Percentiles rank a stretch among this genome's conserved stretches.
phyloP scores from a whole-genome alignment of 495 filamentous ascomycete genomes.

The Annulohypoxylon stygium region DNA sequence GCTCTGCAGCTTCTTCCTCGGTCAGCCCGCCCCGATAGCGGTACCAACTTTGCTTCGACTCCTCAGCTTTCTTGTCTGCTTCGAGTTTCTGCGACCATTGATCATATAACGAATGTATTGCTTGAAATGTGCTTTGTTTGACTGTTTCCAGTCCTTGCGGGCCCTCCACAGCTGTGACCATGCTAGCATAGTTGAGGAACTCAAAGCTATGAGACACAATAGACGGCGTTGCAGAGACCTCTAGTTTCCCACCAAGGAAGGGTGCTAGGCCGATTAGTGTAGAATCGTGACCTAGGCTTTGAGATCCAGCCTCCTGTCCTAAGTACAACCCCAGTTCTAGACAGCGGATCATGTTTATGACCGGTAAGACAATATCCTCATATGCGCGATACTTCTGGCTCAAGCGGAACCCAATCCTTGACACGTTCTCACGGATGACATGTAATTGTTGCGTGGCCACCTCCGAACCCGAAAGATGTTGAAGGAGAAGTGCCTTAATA shows the following conservation, averaged over 20 bases:
- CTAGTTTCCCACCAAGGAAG: slow-evolving; percentile 69
- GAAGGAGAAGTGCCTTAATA: slow-evolving; percentile 57
- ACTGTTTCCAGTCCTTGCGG: slow-evolving; percentile 51
- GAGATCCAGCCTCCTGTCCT: slow-evolving; percentile 54
- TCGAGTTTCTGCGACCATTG: slow-evolving; percentile 82
- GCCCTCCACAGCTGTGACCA: slow-evolving; percentile 59
- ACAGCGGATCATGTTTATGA: slow-evolving; percentile 84
- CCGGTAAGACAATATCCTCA: slow-evolving; percentile 83
- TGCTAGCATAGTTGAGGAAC: slow-evolving; percentile 58
- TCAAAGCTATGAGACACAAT: slow-evolving; percentile 62
- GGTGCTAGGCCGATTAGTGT: slow-evolving; percentile 68
- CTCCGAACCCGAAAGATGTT: slow-evolving; percentile 37
- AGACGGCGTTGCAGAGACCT: slow-evolving; percentile 29
- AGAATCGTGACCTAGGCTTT: slow-evolving; percentile 44
- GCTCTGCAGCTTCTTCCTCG: slow-evolving; percentile 80
- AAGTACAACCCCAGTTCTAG: slow-evolving; percentile 82
- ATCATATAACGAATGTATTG: slow-evolving; percentile 78
- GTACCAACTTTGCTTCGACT: slow-evolving; percentile 80
- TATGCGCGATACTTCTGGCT: slow-evolving; percentile 77
- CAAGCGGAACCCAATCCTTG: slow-evolving; percentile 74
- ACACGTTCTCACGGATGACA: slow-evolving; percentile 78
- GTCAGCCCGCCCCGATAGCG: slow-evolving; percentile 80
- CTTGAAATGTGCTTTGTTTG: slow-evolving; percentile 58
- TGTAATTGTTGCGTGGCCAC: slow-evolving; percentile 61
- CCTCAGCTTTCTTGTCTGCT: slow-evolving; percentile 77